Conservation (phyloP, 2,329 filamentous ascomycete species). For the Beauveria varroae region DNA sequence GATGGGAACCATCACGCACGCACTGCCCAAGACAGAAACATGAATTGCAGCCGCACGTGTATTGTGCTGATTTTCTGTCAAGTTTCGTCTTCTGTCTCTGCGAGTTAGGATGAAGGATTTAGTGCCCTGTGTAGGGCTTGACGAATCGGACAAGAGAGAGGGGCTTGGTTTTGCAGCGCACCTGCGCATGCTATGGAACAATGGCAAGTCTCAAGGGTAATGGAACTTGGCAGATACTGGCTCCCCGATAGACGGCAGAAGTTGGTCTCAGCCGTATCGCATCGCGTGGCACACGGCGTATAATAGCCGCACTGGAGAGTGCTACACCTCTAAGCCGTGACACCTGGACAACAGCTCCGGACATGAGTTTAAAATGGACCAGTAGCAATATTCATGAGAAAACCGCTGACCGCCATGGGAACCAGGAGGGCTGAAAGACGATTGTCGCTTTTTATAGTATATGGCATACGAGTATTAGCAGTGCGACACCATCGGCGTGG, state of each 20-base stretch:
- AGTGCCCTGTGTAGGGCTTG: background rate
- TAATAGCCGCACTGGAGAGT: background rate
- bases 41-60: background rate
- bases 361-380: background rate
- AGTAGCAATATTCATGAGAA: background rate
- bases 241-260: background rate
- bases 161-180: background rate
- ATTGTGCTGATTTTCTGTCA: background rate
- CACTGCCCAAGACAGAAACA: background rate
- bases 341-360: background rate
- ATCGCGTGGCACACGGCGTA: background rate
- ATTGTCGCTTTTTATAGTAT: background rate
- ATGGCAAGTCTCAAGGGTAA: background rate
- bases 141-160: background rate
- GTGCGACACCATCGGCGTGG: background rate
- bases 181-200: background rate
- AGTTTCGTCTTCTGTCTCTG: background rate
- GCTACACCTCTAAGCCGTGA: background rate
- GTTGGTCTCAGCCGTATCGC: background rate
- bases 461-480: background rate
- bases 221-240: constrained; percentile 1
- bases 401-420: background rate
- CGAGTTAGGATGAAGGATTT: background rate
- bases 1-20: background rate
- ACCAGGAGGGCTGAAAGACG: background rate